Evolutionary conservation across 73 alveolate genomes (phyloP), one percentile per base, ranked within the genome.

Genomic region (Paraurostyla sp.): DNA sequence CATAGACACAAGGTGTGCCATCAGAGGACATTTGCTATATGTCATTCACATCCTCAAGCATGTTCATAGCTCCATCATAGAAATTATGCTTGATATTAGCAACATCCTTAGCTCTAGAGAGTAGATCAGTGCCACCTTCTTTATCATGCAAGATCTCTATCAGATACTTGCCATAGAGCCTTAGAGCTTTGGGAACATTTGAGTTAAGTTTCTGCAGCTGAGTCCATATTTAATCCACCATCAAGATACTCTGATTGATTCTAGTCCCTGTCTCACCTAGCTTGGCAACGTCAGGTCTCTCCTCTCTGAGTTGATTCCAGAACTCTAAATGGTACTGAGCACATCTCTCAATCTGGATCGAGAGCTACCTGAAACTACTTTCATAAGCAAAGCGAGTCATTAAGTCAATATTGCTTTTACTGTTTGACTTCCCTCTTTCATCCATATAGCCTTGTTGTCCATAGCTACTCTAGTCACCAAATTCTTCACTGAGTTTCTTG

Each of bases 281-380:
- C 54, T 92, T 96, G 43, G 94, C 93, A 35, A 96, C 85, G 58
- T 95, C 99, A 69, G 96, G 98, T 16, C 94, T 36, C 76, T 96
- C 97, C 78, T 96, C 97, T 63, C 94, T 83, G 45, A 96, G 85
- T 56, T 93, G 82, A 71, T 87, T 92, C 99, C 99, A 96, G 88
- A 96, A 96, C 33, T 96, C 98, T 36, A 87, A 57, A 89, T 96
- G 96, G 23, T 80, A 87, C 71, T 88, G 46, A 22, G 99, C 97
- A 41, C 96, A 94, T 56, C 87, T 35, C 63, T 93, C 92, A 45
- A 96, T 83, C 0, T 92, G 92, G 80, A 92, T 94, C 59, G 93
- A 90, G 65, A 94, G 93, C 52, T 93, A 71, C 40, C 93, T 82
- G 32, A 89, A 89, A 78, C 91, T 96, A 60, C 92, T 93, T 40